Evolutionary conservation across 2,329 filamentous ascomycete genomes (phyloP).

Genomic region (Fusarium illudens): DNA sequence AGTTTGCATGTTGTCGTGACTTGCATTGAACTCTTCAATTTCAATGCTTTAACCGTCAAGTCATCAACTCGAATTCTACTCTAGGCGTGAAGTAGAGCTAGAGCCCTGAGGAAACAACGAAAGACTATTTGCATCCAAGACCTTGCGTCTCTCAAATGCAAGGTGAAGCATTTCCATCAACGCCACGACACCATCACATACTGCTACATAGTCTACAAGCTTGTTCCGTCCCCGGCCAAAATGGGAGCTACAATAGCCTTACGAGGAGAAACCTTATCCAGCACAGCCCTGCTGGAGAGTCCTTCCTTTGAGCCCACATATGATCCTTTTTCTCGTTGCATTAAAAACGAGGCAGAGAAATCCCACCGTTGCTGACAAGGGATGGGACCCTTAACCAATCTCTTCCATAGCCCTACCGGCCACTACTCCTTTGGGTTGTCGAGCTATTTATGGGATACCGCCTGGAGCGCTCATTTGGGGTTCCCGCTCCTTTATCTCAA

Average conservation of each 20-base stretch:
- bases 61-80: no score
- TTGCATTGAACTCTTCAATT: background rate
- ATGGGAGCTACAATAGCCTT: background rate
- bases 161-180: background rate
- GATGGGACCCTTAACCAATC: no score
- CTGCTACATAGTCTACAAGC: background rate
- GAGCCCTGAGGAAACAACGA: no score
- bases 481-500: background rate
- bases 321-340: background rate
- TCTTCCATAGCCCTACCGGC: no score
- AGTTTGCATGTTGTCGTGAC: background rate
- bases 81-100: background rate
- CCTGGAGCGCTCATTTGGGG: background rate
- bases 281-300: background rate
- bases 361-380: background rate
- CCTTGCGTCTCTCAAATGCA: accelerated
- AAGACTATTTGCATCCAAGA: no score
- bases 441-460: background rate
- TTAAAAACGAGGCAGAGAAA: background rate
- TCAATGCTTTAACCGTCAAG: no score
- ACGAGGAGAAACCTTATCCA: background rate
- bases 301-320: background rate
- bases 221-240: background rate
- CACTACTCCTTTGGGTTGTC: background rate
- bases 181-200: background rate